Conservation (phyloP, 768 basidiomycete species). For the Lanmaoa pseudosensibilis region DNA sequence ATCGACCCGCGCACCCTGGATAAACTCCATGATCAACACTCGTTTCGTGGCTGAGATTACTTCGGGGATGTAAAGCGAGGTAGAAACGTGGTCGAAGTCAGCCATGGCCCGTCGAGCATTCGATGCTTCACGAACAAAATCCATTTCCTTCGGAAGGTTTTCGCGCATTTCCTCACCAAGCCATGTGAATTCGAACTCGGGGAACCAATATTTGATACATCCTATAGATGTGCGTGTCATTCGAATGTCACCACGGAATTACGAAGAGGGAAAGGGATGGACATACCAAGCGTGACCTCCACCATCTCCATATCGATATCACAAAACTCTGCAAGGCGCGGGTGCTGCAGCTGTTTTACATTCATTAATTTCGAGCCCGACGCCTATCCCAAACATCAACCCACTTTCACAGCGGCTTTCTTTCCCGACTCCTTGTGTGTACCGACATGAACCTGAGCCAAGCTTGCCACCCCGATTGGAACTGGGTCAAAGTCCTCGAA, state of each 20-base stretch:
- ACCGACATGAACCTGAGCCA: constrained; percentile 94
- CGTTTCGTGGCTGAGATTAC: constrained; percentile 80
- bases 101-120: constrained; percentile 72
- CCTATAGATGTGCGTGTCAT: constrained; percentile 37
- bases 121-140: constrained; percentile 86
- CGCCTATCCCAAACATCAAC: constrained; percentile 10
- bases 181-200: constrained; percentile 95
- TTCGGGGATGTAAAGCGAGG: constrained; percentile 86
- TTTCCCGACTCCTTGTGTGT: constrained; percentile 67
- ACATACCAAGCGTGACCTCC: constrained; percentile 64
- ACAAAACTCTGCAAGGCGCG: constrained; percentile 88
- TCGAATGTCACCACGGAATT: neutral
- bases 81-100: constrained; percentile 69
- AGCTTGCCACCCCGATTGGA: constrained; percentile 93
- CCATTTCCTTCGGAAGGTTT: constrained; percentile 91
- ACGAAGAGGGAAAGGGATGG: neutral
- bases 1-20: constrained; percentile 85
- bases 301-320: constrained; percentile 89
- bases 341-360: constrained; percentile 73
- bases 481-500: constrained; percentile 84
- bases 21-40: constrained; percentile 93
- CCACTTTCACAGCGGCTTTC: constrained; percentile 83
- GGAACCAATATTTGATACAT: constrained; percentile 91
- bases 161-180: constrained; percentile 91
- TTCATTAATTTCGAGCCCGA: constrained; percentile 3